Evolutionary conservation across 768 basidiomycete genomes (phyloP), one percentile per base, ranked within the genome.

Genomic region (Dentipellis sp.): DNA sequence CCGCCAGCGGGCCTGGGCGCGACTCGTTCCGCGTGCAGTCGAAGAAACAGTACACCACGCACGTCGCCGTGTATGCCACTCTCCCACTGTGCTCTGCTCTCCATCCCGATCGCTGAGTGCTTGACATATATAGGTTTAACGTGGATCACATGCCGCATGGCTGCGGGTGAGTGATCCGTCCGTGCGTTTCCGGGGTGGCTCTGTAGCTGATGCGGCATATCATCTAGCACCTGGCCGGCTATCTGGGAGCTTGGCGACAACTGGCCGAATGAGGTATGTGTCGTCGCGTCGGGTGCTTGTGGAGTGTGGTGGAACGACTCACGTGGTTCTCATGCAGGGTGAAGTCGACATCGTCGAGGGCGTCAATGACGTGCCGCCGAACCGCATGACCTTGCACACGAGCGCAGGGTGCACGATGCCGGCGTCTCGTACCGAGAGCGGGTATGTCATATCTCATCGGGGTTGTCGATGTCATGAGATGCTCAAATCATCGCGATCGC

Each of bases 41-140:
- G 14, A 78, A 79, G 59, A 78, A 79, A 53, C 66, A 71, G 21
- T 68, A 63, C 50, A 53, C 45, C 34, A 65, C 65, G 16, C 62
- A 63, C 55, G 64, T 67, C 48, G 53, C 57, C 19, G 58, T 64
- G 58, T 62, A 53, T 19, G 59, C 64, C 10, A 6, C 42, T 47
- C n/a, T 35, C 29, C 16, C 5, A 4, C 34, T 6, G 14, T 17
- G 1, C 6, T 6, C 29, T 29, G 3, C 29, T 3, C 29, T 29
- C 3, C 3, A 29, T 6, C n/a, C n/a, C n/a, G n/a, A n/a, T 29
- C 29, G 29, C 29, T 29, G 29, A 29, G 6, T 29, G 29, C 29
- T 47, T 34, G 5, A 35, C 40, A 55, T 37, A 19, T 23, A 46
- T 46, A 64, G 62, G 23, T 57, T 63, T 34, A 61, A 68, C 52